Percentiles rank a stretch among this genome's conserved stretches.
Conservation (phyloP, 2,329 filamentous ascomycete genomes). For the Trichoderma oligosporum region DNA sequence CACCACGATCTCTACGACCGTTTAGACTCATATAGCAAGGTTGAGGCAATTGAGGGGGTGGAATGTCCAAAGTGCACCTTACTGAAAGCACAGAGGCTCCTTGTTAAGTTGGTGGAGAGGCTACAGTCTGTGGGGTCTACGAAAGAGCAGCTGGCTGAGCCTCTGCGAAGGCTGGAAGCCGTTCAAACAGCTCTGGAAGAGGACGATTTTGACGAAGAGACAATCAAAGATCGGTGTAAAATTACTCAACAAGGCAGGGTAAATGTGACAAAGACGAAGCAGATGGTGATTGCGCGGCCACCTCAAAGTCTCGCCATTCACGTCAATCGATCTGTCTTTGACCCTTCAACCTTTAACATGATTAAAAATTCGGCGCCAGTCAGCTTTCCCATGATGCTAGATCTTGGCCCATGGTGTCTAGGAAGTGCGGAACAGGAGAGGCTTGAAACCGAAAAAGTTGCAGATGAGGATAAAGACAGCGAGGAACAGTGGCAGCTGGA, state of each 20-base stretch:
- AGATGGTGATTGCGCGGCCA: constrained; percentile 77
- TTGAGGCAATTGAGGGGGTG: constrained; percentile 84
- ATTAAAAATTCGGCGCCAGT: constrained; percentile 82
- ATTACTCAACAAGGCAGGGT: constrained; percentile 65
- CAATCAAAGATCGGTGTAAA: constrained; percentile 59
- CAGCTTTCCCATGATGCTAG: constrained; percentile 67
- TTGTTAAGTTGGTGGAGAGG: constrained; percentile 46
- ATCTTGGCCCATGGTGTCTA: constrained; percentile 81
- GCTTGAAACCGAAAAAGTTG: neutral
- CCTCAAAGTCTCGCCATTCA: constrained; percentile 81
- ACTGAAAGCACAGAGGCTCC: constrained; percentile 49
- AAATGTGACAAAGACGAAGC: constrained; percentile 80
- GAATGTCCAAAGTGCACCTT: constrained; percentile 91
- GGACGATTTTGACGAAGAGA: constrained; percentile 73
- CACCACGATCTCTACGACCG: constrained; percentile 72
- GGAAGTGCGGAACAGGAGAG: constrained; percentile 47
- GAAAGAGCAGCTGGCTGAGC: constrained; percentile 50
- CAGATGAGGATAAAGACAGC: constrained; percentile 21
- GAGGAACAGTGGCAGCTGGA: constrained; percentile 68
- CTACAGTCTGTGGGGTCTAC: constrained; percentile 35
- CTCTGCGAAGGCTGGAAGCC: constrained; percentile 55
- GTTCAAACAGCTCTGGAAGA: constrained; percentile 71
- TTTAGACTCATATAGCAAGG: constrained; percentile 75
- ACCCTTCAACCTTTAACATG: constrained; percentile 73
- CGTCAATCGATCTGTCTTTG: constrained; percentile 87